Conservation (phyloP, 495 filamentous ascomycete species). For the Podospora conica region DNA sequence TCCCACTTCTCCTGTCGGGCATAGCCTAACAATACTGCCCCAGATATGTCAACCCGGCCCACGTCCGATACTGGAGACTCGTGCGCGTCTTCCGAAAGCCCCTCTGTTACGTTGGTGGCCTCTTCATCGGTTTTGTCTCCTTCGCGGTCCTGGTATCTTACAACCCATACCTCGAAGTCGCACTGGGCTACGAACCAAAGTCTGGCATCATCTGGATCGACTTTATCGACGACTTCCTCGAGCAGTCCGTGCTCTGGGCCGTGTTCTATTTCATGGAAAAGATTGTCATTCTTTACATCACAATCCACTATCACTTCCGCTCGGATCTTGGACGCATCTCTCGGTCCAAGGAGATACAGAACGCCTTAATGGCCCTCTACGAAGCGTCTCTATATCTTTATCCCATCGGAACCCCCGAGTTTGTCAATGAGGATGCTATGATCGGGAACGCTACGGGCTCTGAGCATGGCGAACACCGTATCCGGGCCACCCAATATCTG, state of each 20-base stretch:
- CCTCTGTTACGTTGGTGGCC: slow-evolving; percentile 14
- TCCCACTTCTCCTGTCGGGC: background rate
- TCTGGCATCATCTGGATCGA: slow-evolving; percentile 13
- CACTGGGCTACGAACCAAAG: slow-evolving; percentile 1
- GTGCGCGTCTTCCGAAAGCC: slow-evolving; percentile 20
- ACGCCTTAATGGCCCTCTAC: slow-evolving; percentile 62
- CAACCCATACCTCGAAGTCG: slow-evolving; percentile 4
- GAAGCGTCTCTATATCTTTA: slow-evolving; percentile 54
- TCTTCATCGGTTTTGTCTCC: slow-evolving; percentile 11
- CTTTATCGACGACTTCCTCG: slow-evolving; percentile 19
- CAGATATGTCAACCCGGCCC: slow-evolving; percentile 27
- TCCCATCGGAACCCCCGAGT: slow-evolving; percentile 22
- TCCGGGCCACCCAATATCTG: slow-evolving; percentile 21
- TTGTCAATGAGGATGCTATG: slow-evolving; percentile 23
- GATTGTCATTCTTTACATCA: slow-evolving; percentile 65
- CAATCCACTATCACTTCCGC: slow-evolving; percentile 78
- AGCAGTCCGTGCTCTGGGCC: slow-evolving; percentile 23
- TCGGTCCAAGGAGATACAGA: slow-evolving; percentile 62
- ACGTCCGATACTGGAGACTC: slow-evolving; percentile 25
- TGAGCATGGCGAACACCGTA: slow-evolving; percentile 19
- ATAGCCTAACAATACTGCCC: background rate
- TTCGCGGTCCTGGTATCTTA: slow-evolving; percentile 10
- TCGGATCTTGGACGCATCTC: slow-evolving; percentile 60
- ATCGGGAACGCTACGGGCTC: slow-evolving; percentile 26
- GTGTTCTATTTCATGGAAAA: slow-evolving; percentile 59